Base-by-base conservation (phyloP, 768 basidiomycete genomes). In the Gloeostereum incarnatum region DNA sequence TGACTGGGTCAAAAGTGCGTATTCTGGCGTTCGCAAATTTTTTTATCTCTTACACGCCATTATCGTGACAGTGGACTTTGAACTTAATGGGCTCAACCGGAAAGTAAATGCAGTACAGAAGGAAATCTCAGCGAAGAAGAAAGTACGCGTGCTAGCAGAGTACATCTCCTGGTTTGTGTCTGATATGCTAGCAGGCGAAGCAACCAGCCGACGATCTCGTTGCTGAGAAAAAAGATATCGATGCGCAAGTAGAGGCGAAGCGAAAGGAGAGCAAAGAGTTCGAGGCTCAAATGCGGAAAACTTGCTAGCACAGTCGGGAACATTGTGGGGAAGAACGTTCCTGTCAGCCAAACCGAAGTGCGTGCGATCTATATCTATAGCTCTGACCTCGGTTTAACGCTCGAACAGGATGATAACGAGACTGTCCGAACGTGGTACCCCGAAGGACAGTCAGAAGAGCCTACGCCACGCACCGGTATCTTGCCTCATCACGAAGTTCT, bases 401-500 rank as follows among this genome's bases (percentile, higher is more conserved):
- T 31, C 30, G 20, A 9, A 21, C 41, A 97, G 90, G 96, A 98
- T 52, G 91, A 98, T 57, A 99, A 99, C 59, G 63, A 59, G 1
- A 80, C 81, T 3, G 47, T 92, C 10, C 69, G 78, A 43, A 88
- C 78, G 40, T 98, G 87, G 85, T 81, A 91, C 61, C 90, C 93
- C 1, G 72, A 77, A 25, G 85, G 81, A 5, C 75, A 80, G 17
- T 68, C 75, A 42, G 80, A 64, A 20, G 77, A 88, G 47, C 84
- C 81, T 17, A 74, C 81, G 48, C 72, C 77, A 49, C 76, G 73
- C 55, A 63, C 69, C 3, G 81, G 74, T 35, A 90, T 98, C 53
- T 72, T 98, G 62, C 81, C 94, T n/a, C 96, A 99, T 58, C 93
- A 99, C 51, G 96, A 99, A 64, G 90, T 98, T 18, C 73, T 99